These are phyloP conservation scores for Corchorus capsularis DNA, from an alignment of 345 rosid species.

Conservation along the genomic window DNA sequence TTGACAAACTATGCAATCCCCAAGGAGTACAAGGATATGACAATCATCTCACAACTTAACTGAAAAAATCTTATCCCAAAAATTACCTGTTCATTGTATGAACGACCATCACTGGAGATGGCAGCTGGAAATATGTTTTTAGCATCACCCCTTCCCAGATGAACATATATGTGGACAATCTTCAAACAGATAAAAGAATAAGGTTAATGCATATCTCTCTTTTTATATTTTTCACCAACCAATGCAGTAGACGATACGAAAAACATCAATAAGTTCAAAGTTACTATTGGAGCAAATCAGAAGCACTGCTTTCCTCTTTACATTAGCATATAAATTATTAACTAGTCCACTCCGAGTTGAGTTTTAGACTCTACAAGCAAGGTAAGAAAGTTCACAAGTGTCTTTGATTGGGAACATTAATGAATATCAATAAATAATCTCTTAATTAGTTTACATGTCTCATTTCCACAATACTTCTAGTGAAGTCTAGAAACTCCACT, in stretches of 20 bases:
- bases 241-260: not conserved
- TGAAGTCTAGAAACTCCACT: too few relatives aligned
- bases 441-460: too few relatives aligned
- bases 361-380: too few relatives aligned
- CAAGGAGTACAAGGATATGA: not conserved
- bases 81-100: constrained; percentile 91
- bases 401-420: too few relatives aligned
- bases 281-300: not conserved
- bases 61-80: constrained; percentile 9
- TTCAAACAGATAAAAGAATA: constrained; percentile 40
- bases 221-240: not conserved
- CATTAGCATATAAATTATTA: not conserved
- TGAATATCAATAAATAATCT: too few relatives aligned
- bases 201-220: constrained; percentile 1
- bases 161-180: constrained; percentile 91
- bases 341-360: too few relatives aligned
- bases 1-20: constrained; percentile 14
- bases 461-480: too few relatives aligned
- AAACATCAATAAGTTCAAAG: not conserved
- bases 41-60: not conserved
- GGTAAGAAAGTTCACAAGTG: too few relatives aligned
- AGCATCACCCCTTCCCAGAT: constrained; percentile 85
- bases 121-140: constrained; percentile 82
- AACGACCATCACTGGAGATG: constrained; percentile 93
- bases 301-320: not conserved